These are phyloP conservation scores for Angomonas deanei DNA, from an alignment of 208 protist genomes.

Conservation along the genomic window DNA sequence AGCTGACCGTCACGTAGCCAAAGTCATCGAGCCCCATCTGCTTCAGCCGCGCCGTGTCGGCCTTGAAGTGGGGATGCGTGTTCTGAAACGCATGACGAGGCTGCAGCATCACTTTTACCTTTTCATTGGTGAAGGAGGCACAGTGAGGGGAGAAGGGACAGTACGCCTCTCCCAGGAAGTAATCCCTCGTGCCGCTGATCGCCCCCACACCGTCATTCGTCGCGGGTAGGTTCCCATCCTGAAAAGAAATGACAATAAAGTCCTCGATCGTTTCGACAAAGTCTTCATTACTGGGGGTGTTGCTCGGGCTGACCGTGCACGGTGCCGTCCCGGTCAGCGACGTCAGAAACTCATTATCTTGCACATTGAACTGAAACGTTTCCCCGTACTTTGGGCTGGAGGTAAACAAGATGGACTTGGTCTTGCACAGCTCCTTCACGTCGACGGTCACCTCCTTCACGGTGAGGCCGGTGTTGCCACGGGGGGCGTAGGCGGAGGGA, in stretches of 20 bases:
- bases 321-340: conserved; percentile 13
- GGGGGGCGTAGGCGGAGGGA: not conserved
- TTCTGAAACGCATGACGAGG: conserved; percentile 61
- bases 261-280: conserved; percentile 27
- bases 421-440: conserved; percentile 33
- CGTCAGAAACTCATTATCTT: conserved; percentile 32
- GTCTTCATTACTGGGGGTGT: not conserved
- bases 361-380: conserved; percentile 36
- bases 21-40: conserved; percentile 66
- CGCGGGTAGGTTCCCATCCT: conserved; percentile 22
- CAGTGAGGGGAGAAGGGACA: conserved; percentile 74
- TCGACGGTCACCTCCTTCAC: conserved; percentile 21
- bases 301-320: not conserved
- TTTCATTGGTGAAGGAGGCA: conserved; percentile 12
- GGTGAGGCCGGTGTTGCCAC: not conserved
- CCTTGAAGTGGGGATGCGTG: conserved; percentile 45
- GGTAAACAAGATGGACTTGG: conserved; percentile 42
- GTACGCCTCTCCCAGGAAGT: conserved; percentile 61
- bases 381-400: conserved; percentile 42
- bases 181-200: conserved; percentile 11
- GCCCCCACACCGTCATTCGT: not conserved
- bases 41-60: conserved; percentile 48
- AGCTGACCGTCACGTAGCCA: conserved; percentile 72
- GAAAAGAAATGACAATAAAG: conserved; percentile 49
- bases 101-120: conserved; percentile 69